phyloP scores from a whole-genome alignment of 2,329 filamentous ascomycete species.

The Clonostachys byssicola region DNA sequence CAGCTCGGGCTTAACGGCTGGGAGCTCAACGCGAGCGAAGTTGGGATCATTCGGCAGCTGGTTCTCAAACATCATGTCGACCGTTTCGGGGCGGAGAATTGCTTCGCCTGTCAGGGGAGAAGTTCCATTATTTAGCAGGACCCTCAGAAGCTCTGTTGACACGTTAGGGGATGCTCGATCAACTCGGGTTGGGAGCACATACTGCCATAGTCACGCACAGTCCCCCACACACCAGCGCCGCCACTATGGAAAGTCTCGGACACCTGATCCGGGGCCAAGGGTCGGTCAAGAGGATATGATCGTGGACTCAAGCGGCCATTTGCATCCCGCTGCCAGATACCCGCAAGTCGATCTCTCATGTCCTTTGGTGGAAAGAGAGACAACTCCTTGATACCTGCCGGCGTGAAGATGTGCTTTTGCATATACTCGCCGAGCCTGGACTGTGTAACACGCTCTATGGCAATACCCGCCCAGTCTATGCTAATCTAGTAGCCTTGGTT shows the following conservation, averaged over 20 bases:
- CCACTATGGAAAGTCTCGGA: conserved; percentile 44
- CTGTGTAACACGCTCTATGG: conserved; percentile 32
- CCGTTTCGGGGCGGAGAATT: conserved; percentile 47
- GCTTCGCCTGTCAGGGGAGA: conserved; percentile 45
- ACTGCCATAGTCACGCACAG: conserved; percentile 51
- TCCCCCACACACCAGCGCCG: conserved; percentile 53
- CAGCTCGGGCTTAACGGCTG: conserved; percentile 34
- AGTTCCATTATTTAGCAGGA: conserved; percentile 55
- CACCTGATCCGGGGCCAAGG: conserved; percentile 43
- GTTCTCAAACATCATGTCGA: conserved; percentile 58
- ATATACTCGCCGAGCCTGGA: conserved; percentile 35
- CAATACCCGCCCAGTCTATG: conserved; percentile 43
- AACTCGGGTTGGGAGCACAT: conserved; percentile 11
- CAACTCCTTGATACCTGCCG: conserved; percentile 35
- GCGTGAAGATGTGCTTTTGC: conserved; percentile 33
- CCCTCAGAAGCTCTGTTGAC: conserved; percentile 49
- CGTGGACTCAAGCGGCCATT: neutral
- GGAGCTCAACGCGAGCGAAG: conserved; percentile 33
- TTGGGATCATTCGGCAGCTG: conserved; percentile 47
- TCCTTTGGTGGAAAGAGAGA: conserved; percentile 46
- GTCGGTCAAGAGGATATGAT: conserved; percentile 22
- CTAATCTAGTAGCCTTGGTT: conserved; percentile 19
- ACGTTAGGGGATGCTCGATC: neutral
- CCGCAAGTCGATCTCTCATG: conserved; percentile 30
- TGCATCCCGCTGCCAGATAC: neutral